Evolutionary conservation across 805 yeast genomes (phyloP), one percentile per base, ranked within the genome.

Genomic region (Candida qinlingensis): DNA sequence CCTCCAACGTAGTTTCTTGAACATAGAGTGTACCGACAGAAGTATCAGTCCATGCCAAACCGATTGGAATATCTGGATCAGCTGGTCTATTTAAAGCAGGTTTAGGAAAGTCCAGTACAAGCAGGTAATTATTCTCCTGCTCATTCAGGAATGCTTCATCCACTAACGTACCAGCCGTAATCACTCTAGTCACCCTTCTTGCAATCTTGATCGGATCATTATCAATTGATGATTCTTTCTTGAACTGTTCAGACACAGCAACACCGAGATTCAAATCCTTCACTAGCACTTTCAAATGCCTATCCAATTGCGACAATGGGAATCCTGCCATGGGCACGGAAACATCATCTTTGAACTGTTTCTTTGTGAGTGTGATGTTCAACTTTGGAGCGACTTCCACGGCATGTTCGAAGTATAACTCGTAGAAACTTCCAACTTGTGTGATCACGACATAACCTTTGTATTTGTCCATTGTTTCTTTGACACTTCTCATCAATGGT

Each of bases 91-190:
- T 57, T 65, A 70, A 58, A 54, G 74, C 58, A 65, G 68, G 68
- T 29, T 71, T 74, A 0, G 90, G 87, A 47, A 85, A 75, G 7
- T 77, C 75, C 11, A 92, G 72, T 5, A 87, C 77, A 27, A 85
- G 70, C 35, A 92, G 67, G 60, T 74, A 89, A 59, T 90, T 88
- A 56, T 86, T 86, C 42, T 78, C 75, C 50, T 79, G 79, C 49
- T 79, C 80, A 61, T 89, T 86, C 59, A 92, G 69, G 52, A 92
- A 83, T 0, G 85, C 81, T 57, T 92, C 97, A 59, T 88, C 96
- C 9, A 92, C 77, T 34, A 92, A 74, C 0, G 98, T 92, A 0
- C 99, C 99, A 0, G 97, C 97, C 0, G 97, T 85, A 2, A 94
- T 80, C 7, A 92, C 79, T 39, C 97, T 71, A 6, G 88, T 76